Evolutionary conservation across 768 basidiomycete genomes (phyloP), one percentile per base, ranked within the genome.

Genomic region (Hygrocybe punicea): DNA sequence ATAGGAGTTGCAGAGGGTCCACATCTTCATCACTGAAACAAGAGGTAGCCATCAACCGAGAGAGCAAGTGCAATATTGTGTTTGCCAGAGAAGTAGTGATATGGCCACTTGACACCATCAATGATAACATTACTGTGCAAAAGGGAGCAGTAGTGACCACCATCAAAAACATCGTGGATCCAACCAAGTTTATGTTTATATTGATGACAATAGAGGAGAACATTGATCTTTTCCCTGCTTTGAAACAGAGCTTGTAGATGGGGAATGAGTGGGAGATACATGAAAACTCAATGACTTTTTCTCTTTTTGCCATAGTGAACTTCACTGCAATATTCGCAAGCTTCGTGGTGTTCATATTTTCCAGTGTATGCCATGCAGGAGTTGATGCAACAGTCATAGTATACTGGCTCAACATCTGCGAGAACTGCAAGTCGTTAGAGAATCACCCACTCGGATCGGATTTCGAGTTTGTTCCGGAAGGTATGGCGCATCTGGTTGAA

Each of bases 21-120:
- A 3, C 64, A 56, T 3, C 66, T 66, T 0, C 68, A 63, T 1
- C 65, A 58, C 35, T 73, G 72, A 60, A 73, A 78, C 4, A 75
- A 69, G 0, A 65, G 61, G 61, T 79, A 79, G 0, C 81, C 75
- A 64, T 83, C 79, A 0, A 71, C 70, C 3, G 72, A 74, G 1
- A 81, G 54, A 0, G 70, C 73, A 6, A 82, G 66, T 1, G 79
- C 78, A 19, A 82, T 64, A 51, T 82, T 79, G 6, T 65, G 66
- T 1, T 37, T 40, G 17, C 72, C 69, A 0, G 65, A 63, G 53
- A 84, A 83, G 62, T 67, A 75, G 1, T 52, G 59, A 57, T 74
- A 64, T 0, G 37, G 34, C 0, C 63, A 59, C 6, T 40, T 44
- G 3, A 67, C 44, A 2, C 66, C 70, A 48, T 69, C 62, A 16